Evolutionary conservation across 345 rosid genomes (phyloP).

Genomic region (Kandelia obovata): DNA sequence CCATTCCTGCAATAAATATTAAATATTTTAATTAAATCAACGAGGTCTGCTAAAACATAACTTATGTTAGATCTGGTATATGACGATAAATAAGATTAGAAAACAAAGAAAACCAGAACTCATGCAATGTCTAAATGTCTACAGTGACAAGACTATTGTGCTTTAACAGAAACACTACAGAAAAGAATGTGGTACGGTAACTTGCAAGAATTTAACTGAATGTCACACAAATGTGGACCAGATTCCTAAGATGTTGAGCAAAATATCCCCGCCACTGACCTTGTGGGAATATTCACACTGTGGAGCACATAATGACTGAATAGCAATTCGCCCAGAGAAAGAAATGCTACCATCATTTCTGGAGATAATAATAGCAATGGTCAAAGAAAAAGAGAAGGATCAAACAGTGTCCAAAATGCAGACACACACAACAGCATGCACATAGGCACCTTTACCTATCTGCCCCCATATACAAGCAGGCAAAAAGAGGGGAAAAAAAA

Average conservation of each 20-base stretch:
- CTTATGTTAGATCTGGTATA: neutral
- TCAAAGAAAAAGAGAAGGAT: slow-evolving; percentile 1
- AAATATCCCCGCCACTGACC: slow-evolving; percentile 38
- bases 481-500: neutral
- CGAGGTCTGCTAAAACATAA: neutral
- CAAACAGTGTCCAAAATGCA: neutral
- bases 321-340: slow-evolving; percentile 64
- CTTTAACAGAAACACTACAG: neutral
- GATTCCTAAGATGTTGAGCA: slow-evolving; percentile 11
- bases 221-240: neutral
- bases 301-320: slow-evolving; percentile 89
- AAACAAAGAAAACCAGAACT: neutral
- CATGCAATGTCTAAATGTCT: neutral
- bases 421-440: neutral
- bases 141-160: neutral
- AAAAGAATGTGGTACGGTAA: neutral
- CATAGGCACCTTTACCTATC: neutral
- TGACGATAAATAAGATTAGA: neutral
- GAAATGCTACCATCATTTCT: slow-evolving; percentile 52
- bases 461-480: neutral
- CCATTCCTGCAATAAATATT: slow-evolving; percentile 59
- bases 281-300: slow-evolving; percentile 62
- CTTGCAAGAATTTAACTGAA: neutral
- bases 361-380: slow-evolving; percentile 17
- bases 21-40: neutral